Percentiles rank a stretch among this genome's conserved stretches.
Conservation (phyloP, 805 yeast species). For the Spathaspora hagerdaliae region DNA sequence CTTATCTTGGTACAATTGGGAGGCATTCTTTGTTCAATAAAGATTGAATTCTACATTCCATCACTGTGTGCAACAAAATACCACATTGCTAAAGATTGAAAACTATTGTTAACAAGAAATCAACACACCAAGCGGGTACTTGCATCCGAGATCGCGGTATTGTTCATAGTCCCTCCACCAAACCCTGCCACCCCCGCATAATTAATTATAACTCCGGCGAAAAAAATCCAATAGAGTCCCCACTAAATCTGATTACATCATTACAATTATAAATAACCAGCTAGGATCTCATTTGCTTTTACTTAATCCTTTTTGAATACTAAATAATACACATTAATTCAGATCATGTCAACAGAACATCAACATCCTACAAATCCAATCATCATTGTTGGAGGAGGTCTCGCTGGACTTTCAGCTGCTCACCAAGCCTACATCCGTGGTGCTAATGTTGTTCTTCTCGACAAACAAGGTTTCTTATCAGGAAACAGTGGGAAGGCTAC, state of each 20-base stretch:
- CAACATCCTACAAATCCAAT: slow-evolving; percentile 32
- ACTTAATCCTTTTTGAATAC: too few species aligned
- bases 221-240: not conserved
- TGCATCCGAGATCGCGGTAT: not conserved
- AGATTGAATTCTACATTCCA: too few species aligned
- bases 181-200: not conserved
- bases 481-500: slow-evolving; percentile 69
- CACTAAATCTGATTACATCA: too few species aligned
- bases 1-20: too few species aligned
- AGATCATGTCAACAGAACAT: not conserved
- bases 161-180: not conserved
- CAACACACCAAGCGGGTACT: not conserved
- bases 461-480: slow-evolving; percentile 57
- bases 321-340: too few species aligned
- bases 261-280: too few species aligned
- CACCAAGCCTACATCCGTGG: slow-evolving; percentile 54
- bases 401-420: slow-evolving; percentile 62
- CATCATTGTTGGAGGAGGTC: slow-evolving; percentile 61
- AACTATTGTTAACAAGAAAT: too few species aligned
- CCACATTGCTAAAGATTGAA: too few species aligned
- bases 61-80: too few species aligned
- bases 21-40: too few species aligned
- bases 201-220: not conserved
- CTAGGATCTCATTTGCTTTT: too few species aligned
- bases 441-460: slow-evolving; percentile 49